Evolutionary conservation across 163 green algal genomes (phyloP).

Genomic region (Coccomyxa subellipsoidea): DNA sequence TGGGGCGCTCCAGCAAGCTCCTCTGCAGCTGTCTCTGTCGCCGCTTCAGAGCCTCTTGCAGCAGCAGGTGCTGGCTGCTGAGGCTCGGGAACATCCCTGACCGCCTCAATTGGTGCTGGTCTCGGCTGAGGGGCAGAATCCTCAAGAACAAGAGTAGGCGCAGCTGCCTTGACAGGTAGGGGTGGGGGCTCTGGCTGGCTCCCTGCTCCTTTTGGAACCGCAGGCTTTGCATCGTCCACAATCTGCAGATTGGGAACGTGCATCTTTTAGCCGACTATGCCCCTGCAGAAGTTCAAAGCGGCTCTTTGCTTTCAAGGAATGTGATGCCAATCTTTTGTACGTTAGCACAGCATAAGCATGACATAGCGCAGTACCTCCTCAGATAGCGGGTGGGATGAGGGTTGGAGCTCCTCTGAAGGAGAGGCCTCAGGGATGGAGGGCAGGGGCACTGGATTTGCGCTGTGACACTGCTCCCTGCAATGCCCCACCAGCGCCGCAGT

Average conservation of each 20-base stretch:
- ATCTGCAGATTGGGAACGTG: background rate
- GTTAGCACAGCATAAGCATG: too few species aligned
- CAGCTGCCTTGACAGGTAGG: background rate
- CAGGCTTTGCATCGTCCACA: too few species aligned
- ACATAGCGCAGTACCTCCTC: background rate
- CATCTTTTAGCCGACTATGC: too few species aligned
- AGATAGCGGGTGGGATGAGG: background rate
- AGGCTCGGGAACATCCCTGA: background rate
- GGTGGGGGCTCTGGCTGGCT: background rate
- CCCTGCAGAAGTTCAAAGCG: too few species aligned
- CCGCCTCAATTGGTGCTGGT: background rate
- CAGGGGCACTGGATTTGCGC: background rate
- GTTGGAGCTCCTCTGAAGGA: background rate
- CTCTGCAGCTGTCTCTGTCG: background rate
- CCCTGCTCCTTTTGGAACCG: background rate
- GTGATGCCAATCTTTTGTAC: too few species aligned
- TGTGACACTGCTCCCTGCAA: background rate
- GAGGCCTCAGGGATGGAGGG: background rate
- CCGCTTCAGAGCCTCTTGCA: background rate
- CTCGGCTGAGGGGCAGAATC: background rate
- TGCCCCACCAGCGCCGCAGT: background rate
- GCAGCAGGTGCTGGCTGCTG: background rate
- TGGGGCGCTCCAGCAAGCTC: background rate
- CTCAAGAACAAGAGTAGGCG: background rate
- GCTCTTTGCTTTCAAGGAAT: too few species aligned